Evolutionary conservation across 306 rosid species (phyloP).

Genomic region (Argentina anserina): DNA sequence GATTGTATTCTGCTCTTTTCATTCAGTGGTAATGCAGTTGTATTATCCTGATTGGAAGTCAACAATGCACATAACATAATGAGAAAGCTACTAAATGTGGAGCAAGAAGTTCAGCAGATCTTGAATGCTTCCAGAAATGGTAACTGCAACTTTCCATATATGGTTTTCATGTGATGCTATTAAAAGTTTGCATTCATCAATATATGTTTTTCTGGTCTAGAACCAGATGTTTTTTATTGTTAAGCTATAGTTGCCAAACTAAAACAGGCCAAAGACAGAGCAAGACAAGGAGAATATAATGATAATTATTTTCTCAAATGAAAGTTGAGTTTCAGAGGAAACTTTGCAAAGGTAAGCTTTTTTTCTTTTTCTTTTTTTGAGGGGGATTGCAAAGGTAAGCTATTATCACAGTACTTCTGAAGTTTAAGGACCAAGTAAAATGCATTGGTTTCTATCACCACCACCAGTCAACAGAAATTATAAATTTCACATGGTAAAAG

Average conservation of each 20-base stretch:
- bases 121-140: constrained; percentile 17
- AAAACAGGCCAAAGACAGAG: constrained; percentile 2
- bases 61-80: background rate
- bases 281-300: constrained; percentile 6
- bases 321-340: constrained; percentile 10
- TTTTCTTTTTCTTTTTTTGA: too few relatives aligned
- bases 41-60: background rate
- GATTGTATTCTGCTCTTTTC: background rate
- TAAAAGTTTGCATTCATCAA: background rate
- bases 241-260: constrained; percentile 1
- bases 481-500: background rate
- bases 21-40: background rate
- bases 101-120: constrained; percentile 14
- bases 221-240: background rate
- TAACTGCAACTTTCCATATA: background rate
- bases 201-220: background rate
- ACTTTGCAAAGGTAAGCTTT: too few relatives aligned
- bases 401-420: background rate
- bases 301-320: constrained; percentile 1
- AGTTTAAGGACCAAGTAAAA: background rate
- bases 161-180: background rate
- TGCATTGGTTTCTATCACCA: background rate
- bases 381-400: constrained; percentile 16
- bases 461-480: background rate
- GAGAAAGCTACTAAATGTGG: background rate